Base-by-base conservation (phyloP, 495 filamentous ascomycete species). In the Neurospora sp. region DNA sequence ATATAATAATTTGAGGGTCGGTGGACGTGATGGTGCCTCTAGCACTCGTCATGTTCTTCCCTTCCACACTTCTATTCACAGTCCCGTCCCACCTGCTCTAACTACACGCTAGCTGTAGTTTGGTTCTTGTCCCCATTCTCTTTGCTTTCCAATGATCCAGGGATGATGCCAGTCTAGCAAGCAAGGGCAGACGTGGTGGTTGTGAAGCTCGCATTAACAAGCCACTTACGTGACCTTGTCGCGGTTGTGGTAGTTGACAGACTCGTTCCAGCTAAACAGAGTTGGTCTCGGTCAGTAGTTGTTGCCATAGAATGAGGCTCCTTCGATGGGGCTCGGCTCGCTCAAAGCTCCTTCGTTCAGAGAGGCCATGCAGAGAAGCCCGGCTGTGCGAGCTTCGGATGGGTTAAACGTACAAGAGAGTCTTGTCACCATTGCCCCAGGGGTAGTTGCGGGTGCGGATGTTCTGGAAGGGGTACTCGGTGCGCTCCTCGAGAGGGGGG, bases 181-280 rank as follows among this genome's bases (percentile, higher is more conserved):
- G 54, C 54, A 66, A 66, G 54, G 27, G 54, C 54, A 37, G 11
- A 31, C 14, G 31, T 66, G 54, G 27, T 66, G 54, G 27, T 35
- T 14, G 54, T 66, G 54, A 66, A 66, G 54, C 54, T 66, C 54
- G 27, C 54, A 73, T 27, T 23, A n/a, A 12, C 39, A 46, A 39
- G 46, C 46, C 74, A 74, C 76, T 87, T 89, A 90, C 78, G 82
- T 85, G 72, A 84, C 80, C 88, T 94, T 91, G 85, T 96, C 92
- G 83, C 90, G 91, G 88, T 96, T 93, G 90, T 98, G 94, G 87
- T 97, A 95, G 89, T 99, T 99, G 86, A 97, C 93, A 39, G 85
- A 87, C 75, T 87, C 83, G 85, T 99, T 99, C 96, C 96, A 99
- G 91, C 93, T 96, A 82, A 75, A 46, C 31, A 37, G n/a, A 66